Evolutionary conservation across 108 stramenopile species (phyloP), one percentile per base, ranked within the genome.

Genomic region (Conticribra weissflogii): DNA sequence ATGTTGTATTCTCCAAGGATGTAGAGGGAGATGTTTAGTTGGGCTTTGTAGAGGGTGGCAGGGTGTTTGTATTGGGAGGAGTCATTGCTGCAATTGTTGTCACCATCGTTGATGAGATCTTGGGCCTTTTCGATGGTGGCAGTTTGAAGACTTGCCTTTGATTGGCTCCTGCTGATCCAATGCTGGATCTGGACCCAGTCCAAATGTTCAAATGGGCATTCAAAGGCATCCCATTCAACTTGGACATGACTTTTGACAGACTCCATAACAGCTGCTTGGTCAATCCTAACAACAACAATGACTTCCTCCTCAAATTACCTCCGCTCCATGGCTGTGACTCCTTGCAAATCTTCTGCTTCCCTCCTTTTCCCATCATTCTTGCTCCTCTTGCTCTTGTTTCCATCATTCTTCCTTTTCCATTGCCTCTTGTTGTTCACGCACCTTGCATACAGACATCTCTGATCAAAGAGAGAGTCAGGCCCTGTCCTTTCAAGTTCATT

Each of bases 101-200:
- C 44, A 16, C 53, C n/a, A 15, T 87, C 88, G 63, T 95, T 90
- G 3, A 95, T 81, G 60, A 95, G 68, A 81, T 95, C 94, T 46
- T 86, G 87, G 7, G 94, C 94, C 76, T 92, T 91, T 49, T 92
- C 91, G 59, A 95, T 92, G 59, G 88, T 90, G 3, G 85, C 71
- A 24, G 90, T 89, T 71, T 95, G 94, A 15, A 83, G 52, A 32
- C 86, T 87, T n/a, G 50, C 85, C 85, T 24, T 72, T 41, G 57
- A 90, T 95, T 55, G 21, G 1, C 29, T 44, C 23, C 19, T 57
- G 28, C 18, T 33, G 7, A n/a, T 36, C 16, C 47, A 17, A 23
- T 34, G 45, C 61, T 33, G 32, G 36, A 14, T 15, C 3, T 4
- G 22, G 18, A 1, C 25, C 44, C 27, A 24, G 4, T 21, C 9